A percentile compares a stretch with the other conserved stretches of the same genome.
Conservation (phyloP, 2,329 filamentous ascomycete species). For the Pseudohalonectria lignicola region DNA sequence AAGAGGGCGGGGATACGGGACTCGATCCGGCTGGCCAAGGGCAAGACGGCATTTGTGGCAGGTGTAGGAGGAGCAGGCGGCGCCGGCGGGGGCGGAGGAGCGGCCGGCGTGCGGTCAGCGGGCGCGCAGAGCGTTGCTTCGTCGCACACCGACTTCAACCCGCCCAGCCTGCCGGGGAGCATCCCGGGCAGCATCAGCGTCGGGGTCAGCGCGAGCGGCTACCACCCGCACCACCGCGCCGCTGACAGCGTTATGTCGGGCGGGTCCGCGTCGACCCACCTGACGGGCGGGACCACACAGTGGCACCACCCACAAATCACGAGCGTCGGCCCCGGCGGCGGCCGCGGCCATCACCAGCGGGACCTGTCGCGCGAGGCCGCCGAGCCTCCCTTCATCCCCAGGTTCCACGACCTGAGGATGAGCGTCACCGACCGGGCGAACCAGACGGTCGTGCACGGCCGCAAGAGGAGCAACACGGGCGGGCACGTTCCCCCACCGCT, state of each 20-base stretch:
- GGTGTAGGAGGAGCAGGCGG: slow-evolving; percentile 13
- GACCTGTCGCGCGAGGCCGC: slow-evolving; percentile 49
- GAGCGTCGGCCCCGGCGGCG: slow-evolving; percentile 10
- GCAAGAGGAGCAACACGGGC: slow-evolving; percentile 84
- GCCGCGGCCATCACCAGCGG: slow-evolving; percentile 26
- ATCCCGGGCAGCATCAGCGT: slow-evolving; percentile 19
- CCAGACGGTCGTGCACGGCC: slow-evolving; percentile 47
- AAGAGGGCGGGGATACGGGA: slow-evolving; percentile 60
- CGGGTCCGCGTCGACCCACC: neutral
- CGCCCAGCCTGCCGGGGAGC: slow-evolving; percentile 39
- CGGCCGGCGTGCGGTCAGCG: too few species aligned
- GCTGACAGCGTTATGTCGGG: neutral
- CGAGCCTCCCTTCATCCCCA: slow-evolving; percentile 60
- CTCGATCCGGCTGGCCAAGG: slow-evolving; percentile 82
- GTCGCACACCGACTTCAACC: slow-evolving; percentile 27
- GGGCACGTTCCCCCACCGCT: slow-evolving; percentile 59
- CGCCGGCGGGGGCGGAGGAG: slow-evolving; percentile 2
- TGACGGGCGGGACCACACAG: too few species aligned
- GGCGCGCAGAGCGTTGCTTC: slow-evolving; percentile 13
- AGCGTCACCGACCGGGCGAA: slow-evolving; percentile 22
- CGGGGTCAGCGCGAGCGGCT: slow-evolving; percentile 20
- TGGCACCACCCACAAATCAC: too few species aligned
- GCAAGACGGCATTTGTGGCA: slow-evolving; percentile 36
- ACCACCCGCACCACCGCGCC: slow-evolving; percentile 9
- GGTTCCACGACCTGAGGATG: slow-evolving; percentile 46